Conservation (phyloP, 768 basidiomycete genomes). For the Leccinum incarnatum region DNA sequence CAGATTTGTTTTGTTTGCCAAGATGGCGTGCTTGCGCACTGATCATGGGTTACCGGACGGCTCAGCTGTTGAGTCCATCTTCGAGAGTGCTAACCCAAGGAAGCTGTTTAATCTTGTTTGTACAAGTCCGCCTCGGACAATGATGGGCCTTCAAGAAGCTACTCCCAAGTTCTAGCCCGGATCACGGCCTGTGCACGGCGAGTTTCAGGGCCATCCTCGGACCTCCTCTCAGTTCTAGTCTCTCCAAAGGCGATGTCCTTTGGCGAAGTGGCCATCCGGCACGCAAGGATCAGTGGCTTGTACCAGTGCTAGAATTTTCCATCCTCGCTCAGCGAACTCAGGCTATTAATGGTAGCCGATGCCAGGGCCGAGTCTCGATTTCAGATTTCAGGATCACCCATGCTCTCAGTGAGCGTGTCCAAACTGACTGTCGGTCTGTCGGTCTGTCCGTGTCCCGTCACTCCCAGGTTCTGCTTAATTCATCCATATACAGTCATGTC, state of each 20-base stretch:
- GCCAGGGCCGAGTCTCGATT: not conserved
- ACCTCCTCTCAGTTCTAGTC: not conserved
- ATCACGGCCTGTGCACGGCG: conserved; percentile 10
- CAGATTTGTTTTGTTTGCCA: not conserved
- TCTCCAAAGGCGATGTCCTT: not conserved
- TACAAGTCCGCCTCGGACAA: not conserved
- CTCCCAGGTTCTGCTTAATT: not conserved
- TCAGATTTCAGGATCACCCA: not conserved
- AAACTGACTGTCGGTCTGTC: not conserved
- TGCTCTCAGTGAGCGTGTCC: not conserved
- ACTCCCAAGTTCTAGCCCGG: conserved; percentile 3
- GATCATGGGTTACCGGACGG: not conserved
- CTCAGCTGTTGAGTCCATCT: not conserved
- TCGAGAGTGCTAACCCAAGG: not conserved
- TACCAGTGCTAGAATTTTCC: not conserved
- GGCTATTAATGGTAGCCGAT: not conserved
- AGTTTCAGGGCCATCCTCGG: conserved; percentile 8
- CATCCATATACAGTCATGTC: not conserved
- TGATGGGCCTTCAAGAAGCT: not conserved
- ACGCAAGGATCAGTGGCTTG: not conserved
- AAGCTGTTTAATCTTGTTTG: conserved; percentile 13
- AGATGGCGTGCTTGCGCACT: not conserved
- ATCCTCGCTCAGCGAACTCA: not conserved
- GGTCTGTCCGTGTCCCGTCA: not conserved
- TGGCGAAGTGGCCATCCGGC: not conserved